Percentiles rank a stretch among this genome's conserved stretches.
These are phyloP conservation scores for Phytopythium boreale DNA, from an alignment of 352 stramenopile species.

Conservation along the genomic window DNA sequence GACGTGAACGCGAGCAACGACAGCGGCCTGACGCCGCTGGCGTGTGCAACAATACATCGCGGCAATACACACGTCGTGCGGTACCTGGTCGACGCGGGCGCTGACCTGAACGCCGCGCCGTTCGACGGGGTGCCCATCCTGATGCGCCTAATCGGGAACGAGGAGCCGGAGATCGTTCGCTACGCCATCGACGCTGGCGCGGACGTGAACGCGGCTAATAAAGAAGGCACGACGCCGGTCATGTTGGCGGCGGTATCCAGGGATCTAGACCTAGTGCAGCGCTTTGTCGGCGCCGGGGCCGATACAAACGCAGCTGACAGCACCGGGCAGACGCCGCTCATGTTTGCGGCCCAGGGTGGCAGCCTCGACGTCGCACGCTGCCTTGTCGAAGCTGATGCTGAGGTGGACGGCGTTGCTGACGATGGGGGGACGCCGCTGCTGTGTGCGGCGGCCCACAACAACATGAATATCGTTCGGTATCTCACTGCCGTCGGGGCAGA, in stretches of 20 bases:
- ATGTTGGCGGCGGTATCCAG: background rate
- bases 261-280: background rate
- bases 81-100: background rate
- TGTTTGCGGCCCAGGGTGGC: background rate
- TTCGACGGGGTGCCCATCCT: background rate
- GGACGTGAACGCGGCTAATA: background rate
- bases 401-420: background rate
- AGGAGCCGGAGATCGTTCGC: background rate
- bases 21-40: background rate
- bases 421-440: background rate
- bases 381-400: background rate
- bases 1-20: background rate
- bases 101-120: background rate
- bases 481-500: background rate
- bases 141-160: background rate
- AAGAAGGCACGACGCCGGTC: background rate
- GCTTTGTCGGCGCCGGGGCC: background rate
- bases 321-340: background rate
- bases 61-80: background rate
- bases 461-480: background rate
- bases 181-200: background rate
- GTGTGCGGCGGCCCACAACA: background rate
- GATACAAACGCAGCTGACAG: background rate
- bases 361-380: background rate
- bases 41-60: background rate